Evolutionary conservation across 306 rosid genomes (phyloP).

Genomic region (Fragaria vesca): DNA sequence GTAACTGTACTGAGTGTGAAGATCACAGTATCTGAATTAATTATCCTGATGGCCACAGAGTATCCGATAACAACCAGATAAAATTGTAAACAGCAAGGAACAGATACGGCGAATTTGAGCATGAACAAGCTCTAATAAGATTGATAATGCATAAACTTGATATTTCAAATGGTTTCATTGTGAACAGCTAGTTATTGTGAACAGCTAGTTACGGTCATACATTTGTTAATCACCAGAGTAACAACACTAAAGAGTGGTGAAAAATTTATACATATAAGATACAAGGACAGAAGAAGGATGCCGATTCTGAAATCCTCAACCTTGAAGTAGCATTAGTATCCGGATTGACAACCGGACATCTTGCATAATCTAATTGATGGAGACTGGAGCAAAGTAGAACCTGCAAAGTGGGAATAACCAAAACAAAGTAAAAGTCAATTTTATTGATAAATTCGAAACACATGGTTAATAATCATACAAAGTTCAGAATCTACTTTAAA

Average conservation of each 20-base stretch:
- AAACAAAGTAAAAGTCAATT: background rate
- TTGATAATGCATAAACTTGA: background rate
- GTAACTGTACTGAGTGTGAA: background rate
- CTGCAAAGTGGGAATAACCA: constrained; percentile 39
- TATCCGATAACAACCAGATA: background rate
- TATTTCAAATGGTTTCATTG: background rate
- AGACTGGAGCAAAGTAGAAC: constrained; percentile 25
- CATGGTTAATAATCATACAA: constrained; percentile 16
- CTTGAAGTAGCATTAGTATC: constrained; percentile 14
- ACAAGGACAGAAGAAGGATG: background rate
- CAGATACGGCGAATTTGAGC: background rate
- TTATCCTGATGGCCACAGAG: background rate
- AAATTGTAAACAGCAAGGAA: background rate
- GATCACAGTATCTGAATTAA: background rate
- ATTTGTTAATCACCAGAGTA: background rate
- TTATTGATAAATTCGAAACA: background rate
- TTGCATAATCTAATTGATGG: constrained; percentile 17
- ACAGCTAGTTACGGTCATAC: background rate
- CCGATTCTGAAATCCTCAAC: background rate
- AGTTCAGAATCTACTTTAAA: constrained; percentile 19
- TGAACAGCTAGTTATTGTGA: background rate
- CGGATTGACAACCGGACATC: constrained; percentile 3
- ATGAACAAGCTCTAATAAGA: background rate
- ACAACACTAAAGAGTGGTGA: constrained; percentile 10
- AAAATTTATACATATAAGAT: constrained; percentile 18